Evolutionary conservation across 148 eudicot species (phyloP), one percentile per base, ranked within the genome.

Genomic region (Amaranthus cruentus): DNA sequence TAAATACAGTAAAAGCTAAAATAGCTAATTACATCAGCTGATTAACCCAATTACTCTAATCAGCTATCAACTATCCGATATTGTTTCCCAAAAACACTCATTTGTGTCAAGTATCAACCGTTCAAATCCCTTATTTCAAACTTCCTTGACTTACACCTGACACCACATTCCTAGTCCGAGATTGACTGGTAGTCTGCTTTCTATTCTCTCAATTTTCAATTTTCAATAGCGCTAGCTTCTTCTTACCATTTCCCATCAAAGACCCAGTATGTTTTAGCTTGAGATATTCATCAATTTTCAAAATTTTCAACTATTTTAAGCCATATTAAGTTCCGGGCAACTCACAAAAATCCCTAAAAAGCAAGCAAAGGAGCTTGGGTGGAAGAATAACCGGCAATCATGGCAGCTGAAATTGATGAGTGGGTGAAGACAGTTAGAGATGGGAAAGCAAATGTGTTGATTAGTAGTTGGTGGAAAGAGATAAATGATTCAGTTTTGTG

Each of bases 401-500:
- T 81, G 80, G 53, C 80, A 62, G 74, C 60, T 77, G 81, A 76
- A 60, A 54, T 69, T 58, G 72, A 47, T 58, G 68, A 82, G 69
- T 72, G 79, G 82, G 52, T 82, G 69, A 66, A 12, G 48, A 62
- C 38, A 53, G 1, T 73, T 55, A 84, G 77, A 77, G 81, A 54
- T 21, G 48, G 28, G 54, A 62, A 6, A 43, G 4, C 66, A 51
- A 57, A 47, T 38, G 9, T 73, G 62, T 42, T 78, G 65, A 66
- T 77, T 58, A 59, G 56, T 13, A 71, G 69, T 53, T 91, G 91
- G 97, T 91, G 98, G 98, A 86, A 85, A 46, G 80, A 83, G 67
- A 79, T 93, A 50, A 89, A 93, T 68, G 89, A 85, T 10, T 93
- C 98, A 6, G 64, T 54, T 66, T 64, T 46, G 8, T 94, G 98